Evolutionary conservation across 345 rosid species (phyloP).

Genomic region (Litchi chinensis): DNA sequence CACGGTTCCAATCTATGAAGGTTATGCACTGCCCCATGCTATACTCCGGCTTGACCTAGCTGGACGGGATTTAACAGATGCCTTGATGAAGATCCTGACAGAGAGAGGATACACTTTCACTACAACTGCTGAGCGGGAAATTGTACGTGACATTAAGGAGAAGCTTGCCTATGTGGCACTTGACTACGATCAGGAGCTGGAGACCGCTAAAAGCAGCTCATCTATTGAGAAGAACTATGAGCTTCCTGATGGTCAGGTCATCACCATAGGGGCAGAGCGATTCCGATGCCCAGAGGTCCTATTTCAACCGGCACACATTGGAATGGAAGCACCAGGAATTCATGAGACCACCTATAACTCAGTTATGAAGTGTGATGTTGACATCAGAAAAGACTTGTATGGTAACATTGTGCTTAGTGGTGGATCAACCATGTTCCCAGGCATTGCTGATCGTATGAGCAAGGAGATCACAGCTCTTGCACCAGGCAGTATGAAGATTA

Average conservation of each 20-base stretch:
- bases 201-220: constrained; percentile 42
- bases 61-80: constrained; percentile 63
- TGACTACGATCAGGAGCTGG: constrained; percentile 41
- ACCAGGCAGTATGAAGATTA: constrained; percentile 39
- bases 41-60: constrained; percentile 70
- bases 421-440: constrained; percentile 42
- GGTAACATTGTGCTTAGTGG: constrained; percentile 42
- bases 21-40: constrained; percentile 70
- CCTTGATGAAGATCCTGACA: constrained; percentile 61
- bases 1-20: constrained; percentile 67
- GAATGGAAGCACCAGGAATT: constrained; percentile 46
- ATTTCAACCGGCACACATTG: constrained; percentile 40
- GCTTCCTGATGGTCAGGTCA: constrained; percentile 41
- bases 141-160: constrained; percentile 41
- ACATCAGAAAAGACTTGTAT: constrained; percentile 38
- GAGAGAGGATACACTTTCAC: constrained; percentile 45
- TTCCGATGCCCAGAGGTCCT: constrained; percentile 44
- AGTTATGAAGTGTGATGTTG: constrained; percentile 42
- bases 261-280: constrained; percentile 40
- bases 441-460: constrained; percentile 43
- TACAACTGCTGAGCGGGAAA: constrained; percentile 48
- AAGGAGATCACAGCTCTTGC: constrained; percentile 43
- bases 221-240: constrained; percentile 39
- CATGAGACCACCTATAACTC: constrained; percentile 46
- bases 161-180: constrained; percentile 42